Evolutionary conservation across 805 yeast species (phyloP).

Genomic region (Scheffersomyces stipitis): DNA sequence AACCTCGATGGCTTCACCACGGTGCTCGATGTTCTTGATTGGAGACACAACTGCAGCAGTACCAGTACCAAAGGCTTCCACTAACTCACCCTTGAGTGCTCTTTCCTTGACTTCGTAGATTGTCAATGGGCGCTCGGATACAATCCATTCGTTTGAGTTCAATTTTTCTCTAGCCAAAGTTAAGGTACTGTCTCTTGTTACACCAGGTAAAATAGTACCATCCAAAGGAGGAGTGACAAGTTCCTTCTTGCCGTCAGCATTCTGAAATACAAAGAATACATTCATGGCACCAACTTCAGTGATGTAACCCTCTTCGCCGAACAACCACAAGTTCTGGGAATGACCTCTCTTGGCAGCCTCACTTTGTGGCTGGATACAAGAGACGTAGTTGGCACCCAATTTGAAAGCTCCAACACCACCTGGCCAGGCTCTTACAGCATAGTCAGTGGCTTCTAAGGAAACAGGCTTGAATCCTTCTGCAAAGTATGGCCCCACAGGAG

Average conservation of each 20-base stretch:
- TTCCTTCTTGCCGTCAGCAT: conserved; percentile 84
- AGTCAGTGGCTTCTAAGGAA: conserved; percentile 88
- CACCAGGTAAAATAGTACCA: conserved; percentile 96
- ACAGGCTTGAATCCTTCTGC: conserved; percentile 96
- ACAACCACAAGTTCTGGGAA: conserved; percentile 95
- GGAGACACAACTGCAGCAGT: conserved; percentile 98
- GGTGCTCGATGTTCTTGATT: conserved; percentile 81
- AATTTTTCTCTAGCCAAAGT: conserved; percentile 74
- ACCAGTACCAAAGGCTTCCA: conserved; percentile 96
- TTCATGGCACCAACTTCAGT: conserved; percentile 99
- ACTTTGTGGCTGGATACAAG: conserved; percentile 86
- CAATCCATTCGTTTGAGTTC: conserved; percentile 73
- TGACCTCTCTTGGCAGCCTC: conserved; percentile 90
- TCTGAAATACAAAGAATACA: conserved; percentile 81
- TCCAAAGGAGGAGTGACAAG: conserved; percentile 95
- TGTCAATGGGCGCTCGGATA: conserved; percentile 80
- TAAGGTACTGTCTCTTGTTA: conserved; percentile 88
- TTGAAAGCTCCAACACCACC: conserved; percentile 97
- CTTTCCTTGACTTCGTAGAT: conserved; percentile 78
- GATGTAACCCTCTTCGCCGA: conserved; percentile 80
- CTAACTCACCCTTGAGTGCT: conserved; percentile 75
- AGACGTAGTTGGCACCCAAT: conserved; percentile 97
- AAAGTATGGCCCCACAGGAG: conserved; percentile 97
- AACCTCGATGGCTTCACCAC: conserved; percentile 67
- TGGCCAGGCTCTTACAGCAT: conserved; percentile 99